Evolutionary conservation across 345 rosid species (phyloP).

Genomic region (Dimocarpus longan): DNA sequence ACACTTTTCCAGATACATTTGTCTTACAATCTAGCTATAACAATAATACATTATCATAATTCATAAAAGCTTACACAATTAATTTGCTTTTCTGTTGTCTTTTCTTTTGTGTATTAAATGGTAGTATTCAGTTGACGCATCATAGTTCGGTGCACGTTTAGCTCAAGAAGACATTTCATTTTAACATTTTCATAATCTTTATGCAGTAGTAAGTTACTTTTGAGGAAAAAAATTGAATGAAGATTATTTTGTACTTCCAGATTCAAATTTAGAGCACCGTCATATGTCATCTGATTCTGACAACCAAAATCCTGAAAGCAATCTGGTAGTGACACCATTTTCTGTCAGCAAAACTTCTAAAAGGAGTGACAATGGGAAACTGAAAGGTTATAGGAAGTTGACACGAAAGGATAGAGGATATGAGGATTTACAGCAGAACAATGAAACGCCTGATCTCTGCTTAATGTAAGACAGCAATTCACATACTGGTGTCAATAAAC

Average conservation of each 20-base stretch:
- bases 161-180: neutral
- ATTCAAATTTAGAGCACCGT: conserved; percentile 27
- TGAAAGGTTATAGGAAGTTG: conserved; percentile 20
- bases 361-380: conserved; percentile 29
- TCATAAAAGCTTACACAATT: too few species aligned
- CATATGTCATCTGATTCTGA: conserved; percentile 20
- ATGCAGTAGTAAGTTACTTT: neutral
- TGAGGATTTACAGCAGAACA: conserved; percentile 33
- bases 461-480: conserved; percentile 46
- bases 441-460: conserved; percentile 67
- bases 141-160: neutral
- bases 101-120: too few species aligned
- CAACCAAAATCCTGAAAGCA: conserved; percentile 22
- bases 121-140: too few species aligned
- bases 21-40: too few species aligned
- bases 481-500: conserved; percentile 8
- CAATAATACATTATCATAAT: too few species aligned
- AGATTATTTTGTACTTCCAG: conserved; percentile 27
- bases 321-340: conserved; percentile 25
- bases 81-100: too few species aligned
- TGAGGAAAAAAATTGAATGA: neutral
- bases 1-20: too few species aligned
- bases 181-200: neutral
- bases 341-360: conserved; percentile 24
- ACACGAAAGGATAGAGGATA: conserved; percentile 23